phyloP scores from a whole-genome alignment of 805 yeast species.

The Lachancea nothofagi region DNA sequence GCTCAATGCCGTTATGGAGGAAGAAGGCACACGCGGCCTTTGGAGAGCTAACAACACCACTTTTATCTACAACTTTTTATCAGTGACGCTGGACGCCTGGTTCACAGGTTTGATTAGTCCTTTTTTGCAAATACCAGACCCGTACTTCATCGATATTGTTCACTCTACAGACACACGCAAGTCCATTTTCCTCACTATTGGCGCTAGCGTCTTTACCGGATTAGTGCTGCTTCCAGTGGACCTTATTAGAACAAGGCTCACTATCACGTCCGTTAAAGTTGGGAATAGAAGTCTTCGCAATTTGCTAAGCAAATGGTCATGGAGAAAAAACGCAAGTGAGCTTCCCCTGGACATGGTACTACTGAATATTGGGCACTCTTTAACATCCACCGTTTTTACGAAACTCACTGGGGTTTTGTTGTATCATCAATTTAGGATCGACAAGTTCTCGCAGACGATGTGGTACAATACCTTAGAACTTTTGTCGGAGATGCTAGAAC shows the following conservation, averaged over 20 bases:
- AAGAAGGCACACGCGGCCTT: slow-evolving; percentile 65
- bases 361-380: slow-evolving; percentile 65
- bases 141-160: slow-evolving; percentile 73
- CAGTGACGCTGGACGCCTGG: slow-evolving; percentile 84
- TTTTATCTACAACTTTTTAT: slow-evolving; percentile 68
- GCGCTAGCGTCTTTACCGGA: slow-evolving; percentile 69
- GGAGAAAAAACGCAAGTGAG: slow-evolving; percentile 36
- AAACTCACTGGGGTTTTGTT: slow-evolving; percentile 62
- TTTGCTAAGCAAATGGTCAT: slow-evolving; percentile 45
- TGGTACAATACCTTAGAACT: slow-evolving; percentile 55
- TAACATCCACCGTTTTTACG: slow-evolving; percentile 54
- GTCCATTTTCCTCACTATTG: slow-evolving; percentile 60
- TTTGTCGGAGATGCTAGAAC: slow-evolving; percentile 56
- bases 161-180: slow-evolving; percentile 72
- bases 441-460: slow-evolving; percentile 56
- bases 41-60: slow-evolving; percentile 76
- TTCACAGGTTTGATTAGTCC: slow-evolving; percentile 83
- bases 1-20: slow-evolving; percentile 56
- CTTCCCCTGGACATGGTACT: slow-evolving; percentile 56
- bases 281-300: slow-evolving; percentile 65
- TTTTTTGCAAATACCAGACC: slow-evolving; percentile 77
- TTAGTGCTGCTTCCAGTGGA: slow-evolving; percentile 74
- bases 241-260: slow-evolving; percentile 68
- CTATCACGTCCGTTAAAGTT: slow-evolving; percentile 55
- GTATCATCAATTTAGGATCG: slow-evolving; percentile 57